Evolutionary conservation across 768 basidiomycete species (phyloP), one percentile per base, ranked within the genome.

Genomic region (Collybia sp.): DNA sequence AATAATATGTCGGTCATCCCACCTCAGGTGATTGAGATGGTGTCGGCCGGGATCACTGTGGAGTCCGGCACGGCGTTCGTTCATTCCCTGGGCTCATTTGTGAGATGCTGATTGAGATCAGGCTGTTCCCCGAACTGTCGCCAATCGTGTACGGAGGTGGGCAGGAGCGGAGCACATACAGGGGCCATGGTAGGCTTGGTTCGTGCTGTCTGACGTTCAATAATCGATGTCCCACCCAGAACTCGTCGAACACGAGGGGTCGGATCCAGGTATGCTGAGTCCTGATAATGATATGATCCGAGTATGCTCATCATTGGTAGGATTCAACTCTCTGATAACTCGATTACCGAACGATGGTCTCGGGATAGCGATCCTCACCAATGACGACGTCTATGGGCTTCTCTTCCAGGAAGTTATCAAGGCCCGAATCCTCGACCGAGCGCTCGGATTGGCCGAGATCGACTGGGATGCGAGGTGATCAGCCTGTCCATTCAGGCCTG

Each of bases 131-230:
- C 1, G 50, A 57, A 38, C 20, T 56, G 18, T 50, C 47, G 15
- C 42, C 48, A 35, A 40, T 47, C 13, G 49, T 48, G 3, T 62
- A 62, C 38, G 60, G 60, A 13, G 58, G 57, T 2, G 60, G 55
- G 1, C 55, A 56, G 37, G 47, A 47, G 15, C 25, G 36, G 11
- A 43, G 41, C 10, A 47, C 41, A 12, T 61, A 59, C 38, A 47
- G 58, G 10, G 60, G 58, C 0, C 51, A 58, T 42, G 51, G 54
- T 58, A 8, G 13, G 35, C 4, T 19, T 41, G 25, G 32, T 38
- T 47, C 38, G 6, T 6, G 19, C 20, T 15, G 25, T n/a, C 6
- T 9, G 4, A n/a, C n/a, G n/a, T 48, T 13, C 35, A 17, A 12
- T 42, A 25, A 25, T 38, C 6, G 10, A 18, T 37, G 10, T 13